Conservation (phyloP, 768 basidiomycete species). For the Pisolithus albus region DNA sequence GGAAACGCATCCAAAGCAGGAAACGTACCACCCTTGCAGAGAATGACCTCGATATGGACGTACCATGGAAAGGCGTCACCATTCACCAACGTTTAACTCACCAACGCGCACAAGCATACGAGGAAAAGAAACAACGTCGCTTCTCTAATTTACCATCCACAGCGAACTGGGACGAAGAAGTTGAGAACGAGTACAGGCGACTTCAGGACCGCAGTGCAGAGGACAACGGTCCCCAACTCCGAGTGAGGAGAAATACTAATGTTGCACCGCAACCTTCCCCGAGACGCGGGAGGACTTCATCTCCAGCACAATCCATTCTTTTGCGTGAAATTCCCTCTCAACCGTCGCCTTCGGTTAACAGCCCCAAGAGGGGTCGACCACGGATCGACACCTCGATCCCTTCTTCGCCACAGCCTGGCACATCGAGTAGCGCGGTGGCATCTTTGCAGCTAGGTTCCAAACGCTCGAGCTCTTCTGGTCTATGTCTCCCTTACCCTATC, state of each 20-base stretch:
- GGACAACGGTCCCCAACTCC: constrained; percentile 17
- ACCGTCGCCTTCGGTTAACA: constrained; percentile 10
- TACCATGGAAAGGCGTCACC: constrained; percentile 35
- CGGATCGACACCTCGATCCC: constrained; percentile 2
- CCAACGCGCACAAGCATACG: constrained; percentile 38
- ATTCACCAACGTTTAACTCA: constrained; percentile 38
- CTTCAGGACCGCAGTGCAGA: constrained; percentile 23
- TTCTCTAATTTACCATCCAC: constrained; percentile 5
- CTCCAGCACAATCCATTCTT: constrained; percentile 8
- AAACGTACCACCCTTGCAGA: constrained; percentile 24
- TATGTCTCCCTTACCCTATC: constrained; percentile 14
- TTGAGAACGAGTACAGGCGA: constrained; percentile 14
- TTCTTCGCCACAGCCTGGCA: constrained; percentile 7
- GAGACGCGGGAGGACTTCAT: constrained; percentile 3
- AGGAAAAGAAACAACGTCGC: constrained; percentile 33
- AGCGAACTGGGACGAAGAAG: constrained; percentile 21
- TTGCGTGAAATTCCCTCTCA: constrained; percentile 6
- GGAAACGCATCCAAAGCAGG: constrained; percentile 29
- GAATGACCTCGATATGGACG: constrained; percentile 31
- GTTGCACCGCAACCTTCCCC: constrained; percentile 5
- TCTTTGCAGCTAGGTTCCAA: constrained; percentile 4
- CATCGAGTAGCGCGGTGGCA: background rate
- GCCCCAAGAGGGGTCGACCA: constrained; percentile 7
- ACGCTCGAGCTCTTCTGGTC: constrained; percentile 11
- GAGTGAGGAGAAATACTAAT: constrained; percentile 13